Base-by-base conservation (phyloP, 2,329 filamentous ascomycete species). In the Aciculosporium take region DNA sequence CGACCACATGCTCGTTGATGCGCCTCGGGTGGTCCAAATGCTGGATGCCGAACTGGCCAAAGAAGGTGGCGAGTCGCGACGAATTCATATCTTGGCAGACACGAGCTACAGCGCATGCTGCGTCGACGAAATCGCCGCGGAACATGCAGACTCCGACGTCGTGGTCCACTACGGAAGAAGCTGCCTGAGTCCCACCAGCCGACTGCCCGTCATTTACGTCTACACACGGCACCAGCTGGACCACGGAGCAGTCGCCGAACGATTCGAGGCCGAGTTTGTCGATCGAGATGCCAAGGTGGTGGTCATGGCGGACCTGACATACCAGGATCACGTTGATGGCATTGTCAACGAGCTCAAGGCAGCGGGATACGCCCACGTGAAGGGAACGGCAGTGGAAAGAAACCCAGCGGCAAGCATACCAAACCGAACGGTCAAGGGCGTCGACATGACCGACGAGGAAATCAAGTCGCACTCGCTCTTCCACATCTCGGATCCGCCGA, bases 41-140 rank as follows among this genome's bases (percentile, higher is more conserved):
- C 61, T 66, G 2, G 42, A 45, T 0, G 45, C 46, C 7, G 56
- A 60, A 39, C 48, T 63, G 2, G 20, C 51, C 27, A 45, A 42
- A 1, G 32, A 28, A 32, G 39, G 10, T 27, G 32, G 28, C 21
- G 13, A 10, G 31, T 20, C 40, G 32, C 49, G 42, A 42, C 56
- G 69, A 46, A 68, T 96, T 40, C 94, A 84, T 52, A 88, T 98
- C 45, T 68, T 98, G 15, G 91, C 82, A 25, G 91, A 98, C 60
- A 96, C 91, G 2, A 95, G 89, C 2, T 98, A 96, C 61, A 93
- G 91, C 45, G 81, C 89, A 0, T 98, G 91, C 63, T 98, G 91
- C 55, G 88, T 96, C 15, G 91, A 98, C 55, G 91, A 98, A 64
- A 81, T 96, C 31, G 91, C 91, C 0, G 91, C 91, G 2, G 88